Percentiles rank a stretch among this genome's conserved stretches.
Evolutionary conservation across 2,329 filamentous ascomycete genomes (phyloP).

Genomic region (Hypomyces rosellus): DNA sequence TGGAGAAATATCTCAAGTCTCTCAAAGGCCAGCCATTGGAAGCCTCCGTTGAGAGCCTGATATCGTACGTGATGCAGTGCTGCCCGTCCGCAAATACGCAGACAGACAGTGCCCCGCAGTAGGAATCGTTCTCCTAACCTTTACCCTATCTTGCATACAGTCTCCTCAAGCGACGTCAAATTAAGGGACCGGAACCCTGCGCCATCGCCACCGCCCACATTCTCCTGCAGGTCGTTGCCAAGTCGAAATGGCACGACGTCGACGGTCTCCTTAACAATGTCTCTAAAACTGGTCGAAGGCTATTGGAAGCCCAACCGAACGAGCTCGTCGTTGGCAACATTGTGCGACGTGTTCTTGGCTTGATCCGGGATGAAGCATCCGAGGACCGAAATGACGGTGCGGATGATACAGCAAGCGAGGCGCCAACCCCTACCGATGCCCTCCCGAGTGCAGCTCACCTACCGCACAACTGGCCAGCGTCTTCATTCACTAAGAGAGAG

Average conservation of each 20-base stretch:
- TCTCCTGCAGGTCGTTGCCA: constrained; percentile 77
- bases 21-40: constrained; percentile 72
- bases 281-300: constrained; percentile 66
- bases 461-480: constrained; percentile 25
- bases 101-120: constrained; percentile 3
- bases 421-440: constrained; percentile 36
- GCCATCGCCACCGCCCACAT: constrained; percentile 88
- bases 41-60: constrained; percentile 73
- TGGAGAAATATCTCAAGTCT: constrained; percentile 72
- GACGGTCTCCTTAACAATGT: constrained; percentile 74
- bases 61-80: constrained; percentile 56
- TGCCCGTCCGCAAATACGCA: constrained; percentile 2
- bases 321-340: constrained; percentile 95
- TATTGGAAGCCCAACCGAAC: constrained; percentile 77
- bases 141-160: constrained; percentile 35
- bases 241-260: constrained; percentile 71
- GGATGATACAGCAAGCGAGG: constrained; percentile 55
- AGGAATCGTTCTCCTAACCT: not conserved
- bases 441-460: constrained; percentile 21
- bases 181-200: constrained; percentile 79
- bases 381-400: constrained; percentile 63
- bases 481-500: constrained; percentile 30
- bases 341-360: constrained; percentile 77
- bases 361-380: constrained; percentile 86
- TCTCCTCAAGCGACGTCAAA: constrained; percentile 84